Evolutionary conservation across 306 rosid species (phyloP).

Genomic region (Luffa aegyptiaca): DNA sequence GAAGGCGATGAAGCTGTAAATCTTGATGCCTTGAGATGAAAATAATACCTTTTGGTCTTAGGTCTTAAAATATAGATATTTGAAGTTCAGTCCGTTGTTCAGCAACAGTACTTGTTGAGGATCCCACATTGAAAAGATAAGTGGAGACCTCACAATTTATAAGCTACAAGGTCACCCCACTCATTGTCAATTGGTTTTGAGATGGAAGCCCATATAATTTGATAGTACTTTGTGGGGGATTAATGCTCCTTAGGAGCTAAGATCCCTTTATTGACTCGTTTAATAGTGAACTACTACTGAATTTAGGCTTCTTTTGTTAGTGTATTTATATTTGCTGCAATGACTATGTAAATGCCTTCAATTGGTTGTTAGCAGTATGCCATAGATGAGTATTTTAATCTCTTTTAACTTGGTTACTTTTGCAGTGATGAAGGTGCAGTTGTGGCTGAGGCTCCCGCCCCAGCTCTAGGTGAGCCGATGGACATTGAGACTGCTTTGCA

Average conservation of each 20-base stretch:
- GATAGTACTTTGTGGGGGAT: no score
- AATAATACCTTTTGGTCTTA: not conserved
- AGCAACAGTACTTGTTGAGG: no score
- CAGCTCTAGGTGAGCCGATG: constrained; percentile 42
- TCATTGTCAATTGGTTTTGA: no score
- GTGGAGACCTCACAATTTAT: no score
- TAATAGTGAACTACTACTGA: not conserved
- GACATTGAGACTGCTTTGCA: constrained; percentile 50
- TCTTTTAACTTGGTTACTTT: not conserved
- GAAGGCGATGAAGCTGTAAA: not conserved
- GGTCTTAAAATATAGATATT: not conserved
- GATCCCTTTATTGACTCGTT: not conserved
- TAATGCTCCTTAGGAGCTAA: not conserved
- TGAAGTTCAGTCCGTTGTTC: not conserved
- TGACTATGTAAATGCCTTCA: not conserved
- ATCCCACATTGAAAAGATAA: no score
- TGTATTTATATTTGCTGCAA: not conserved
- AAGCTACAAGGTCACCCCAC: no score
- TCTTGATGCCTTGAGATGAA: not conserved
- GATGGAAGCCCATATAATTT: no score
- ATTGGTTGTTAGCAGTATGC: not conserved
- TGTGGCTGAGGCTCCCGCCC: constrained; percentile 22
- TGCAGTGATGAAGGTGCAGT: constrained; percentile 37
- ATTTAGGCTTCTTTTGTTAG: not conserved
- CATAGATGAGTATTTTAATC: not conserved